These are phyloP conservation scores for Phlegmacium glaucopus DNA, from an alignment of 768 basidiomycete genomes.

Conservation along the genomic window DNA sequence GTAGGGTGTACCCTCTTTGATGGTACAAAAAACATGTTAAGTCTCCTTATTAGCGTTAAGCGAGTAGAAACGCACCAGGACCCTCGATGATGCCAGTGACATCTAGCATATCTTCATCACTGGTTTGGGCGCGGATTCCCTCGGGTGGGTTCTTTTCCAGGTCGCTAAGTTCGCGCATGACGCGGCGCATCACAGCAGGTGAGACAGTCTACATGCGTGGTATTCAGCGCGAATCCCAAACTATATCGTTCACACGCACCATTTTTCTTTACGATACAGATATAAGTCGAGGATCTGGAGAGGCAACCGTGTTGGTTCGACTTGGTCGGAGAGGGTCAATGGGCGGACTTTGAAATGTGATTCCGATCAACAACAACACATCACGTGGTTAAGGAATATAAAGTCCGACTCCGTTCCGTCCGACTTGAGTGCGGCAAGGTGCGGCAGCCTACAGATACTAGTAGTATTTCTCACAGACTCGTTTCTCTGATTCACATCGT, in stretches of 20 bases:
- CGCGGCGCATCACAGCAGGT: conserved; percentile 70
- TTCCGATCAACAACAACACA: conserved; percentile 13
- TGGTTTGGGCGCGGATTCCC: conserved; percentile 85
- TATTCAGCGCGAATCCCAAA: conserved; percentile 1
- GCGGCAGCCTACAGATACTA: too few species aligned
- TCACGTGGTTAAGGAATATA: too few species aligned
- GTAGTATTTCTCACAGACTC: too few species aligned
- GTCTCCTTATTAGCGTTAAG: conserved; percentile 12
- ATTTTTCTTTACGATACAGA: neutral
- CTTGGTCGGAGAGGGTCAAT: conserved; percentile 15
- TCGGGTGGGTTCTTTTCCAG: conserved; percentile 84
- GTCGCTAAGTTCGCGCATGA: conserved; percentile 84
- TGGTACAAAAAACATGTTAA: conserved; percentile 21
- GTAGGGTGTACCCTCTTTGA: conserved; percentile 61
- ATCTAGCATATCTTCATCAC: conserved; percentile 86
- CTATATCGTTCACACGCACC: neutral
- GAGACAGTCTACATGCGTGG: conserved; percentile 32
- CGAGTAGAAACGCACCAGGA: conserved; percentile 57
- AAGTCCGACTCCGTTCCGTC: too few species aligned
- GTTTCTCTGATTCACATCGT: too few species aligned
- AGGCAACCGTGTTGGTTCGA: conserved; percentile 4
- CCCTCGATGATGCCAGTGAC: conserved; percentile 88
- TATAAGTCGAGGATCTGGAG: neutral
- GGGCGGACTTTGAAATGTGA: conserved; percentile 15
- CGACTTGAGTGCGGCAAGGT: too few species aligned